A percentile compares a stretch with the other conserved stretches of the same genome.
Evolutionary conservation across 768 basidiomycete genomes (phyloP).

Genomic region (Xerocomus spinulosus): DNA sequence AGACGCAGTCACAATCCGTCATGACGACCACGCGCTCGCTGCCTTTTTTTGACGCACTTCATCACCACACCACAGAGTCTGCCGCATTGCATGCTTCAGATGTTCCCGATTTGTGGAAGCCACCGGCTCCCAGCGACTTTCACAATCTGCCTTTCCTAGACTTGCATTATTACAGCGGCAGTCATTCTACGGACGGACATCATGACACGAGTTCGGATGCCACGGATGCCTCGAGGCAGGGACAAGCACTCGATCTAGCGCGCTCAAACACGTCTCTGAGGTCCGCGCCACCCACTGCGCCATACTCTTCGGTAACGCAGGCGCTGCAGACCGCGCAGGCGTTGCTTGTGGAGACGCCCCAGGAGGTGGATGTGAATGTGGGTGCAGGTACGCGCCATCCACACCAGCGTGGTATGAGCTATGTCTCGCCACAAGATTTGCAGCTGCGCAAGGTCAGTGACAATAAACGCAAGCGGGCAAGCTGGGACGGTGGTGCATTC

Average conservation of each 20-base stretch:
- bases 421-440: constrained; percentile 50
- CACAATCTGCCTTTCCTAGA: constrained; percentile 67
- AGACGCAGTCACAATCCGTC: constrained; percentile 33
- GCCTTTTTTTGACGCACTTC: constrained; percentile 28
- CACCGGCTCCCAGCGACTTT: constrained; percentile 27
- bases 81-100: constrained; percentile 20
- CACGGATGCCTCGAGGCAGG: constrained; percentile 34
- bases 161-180: constrained; percentile 58
- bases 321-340: constrained; percentile 33
- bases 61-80: constrained; percentile 20
- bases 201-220: constrained; percentile 23
- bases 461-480: constrained; percentile 54
- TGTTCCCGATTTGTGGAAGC: constrained; percentile 28
- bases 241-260: constrained; percentile 50
- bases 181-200: constrained; percentile 24
- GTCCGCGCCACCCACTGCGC: constrained; percentile 22
- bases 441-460: constrained; percentile 44
- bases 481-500: constrained; percentile 48
- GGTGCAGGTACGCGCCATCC: constrained; percentile 12
- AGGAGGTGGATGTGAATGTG: constrained; percentile 3
- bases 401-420: constrained; percentile 49
- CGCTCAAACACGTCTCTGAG: constrained; percentile 32
- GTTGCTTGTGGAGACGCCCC: constrained; percentile 20
- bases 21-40: constrained; percentile 34
- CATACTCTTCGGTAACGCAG: constrained; percentile 27